These are phyloP conservation scores for Annulohypoxylon truncatum DNA, from an alignment of 2,329 filamentous ascomycete species.

Conservation along the genomic window DNA sequence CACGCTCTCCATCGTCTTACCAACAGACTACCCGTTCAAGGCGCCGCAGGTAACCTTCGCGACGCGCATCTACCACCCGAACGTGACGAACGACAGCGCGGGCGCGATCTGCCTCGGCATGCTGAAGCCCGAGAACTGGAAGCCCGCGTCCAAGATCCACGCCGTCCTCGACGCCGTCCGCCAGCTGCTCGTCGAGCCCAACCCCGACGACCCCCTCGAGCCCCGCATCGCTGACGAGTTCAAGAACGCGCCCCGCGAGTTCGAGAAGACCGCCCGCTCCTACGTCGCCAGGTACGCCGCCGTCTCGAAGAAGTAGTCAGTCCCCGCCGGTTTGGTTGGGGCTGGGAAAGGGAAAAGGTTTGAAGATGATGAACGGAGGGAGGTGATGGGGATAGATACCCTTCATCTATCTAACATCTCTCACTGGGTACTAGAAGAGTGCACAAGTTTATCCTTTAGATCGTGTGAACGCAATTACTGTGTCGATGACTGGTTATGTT, in stretches of 20 bases:
- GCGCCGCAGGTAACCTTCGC: slow-evolving; percentile 81
- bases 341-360: too few species aligned
- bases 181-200: slow-evolving; percentile 80
- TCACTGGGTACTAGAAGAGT: neutral
- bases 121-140: slow-evolving; percentile 90
- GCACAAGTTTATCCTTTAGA: neutral
- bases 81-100: slow-evolving; percentile 86
- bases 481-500: neutral
- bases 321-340: neutral
- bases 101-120: slow-evolving; percentile 88
- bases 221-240: slow-evolving; percentile 86
- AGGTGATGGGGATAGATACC: neutral
- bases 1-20: slow-evolving; percentile 77
- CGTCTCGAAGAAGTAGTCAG: slow-evolving; percentile 46
- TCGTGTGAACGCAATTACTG: neutral
- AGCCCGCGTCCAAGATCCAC: slow-evolving; percentile 81
- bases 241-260: slow-evolving; percentile 73
- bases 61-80: slow-evolving; percentile 96
- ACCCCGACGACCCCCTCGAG: slow-evolving; percentile 91
- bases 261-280: slow-evolving; percentile 78
- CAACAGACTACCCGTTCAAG: slow-evolving; percentile 90
- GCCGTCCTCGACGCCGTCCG: slow-evolving; percentile 82
- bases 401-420: neutral
- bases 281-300: slow-evolving; percentile 81
- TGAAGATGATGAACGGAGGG: too few species aligned